Conservation (phyloP, 139 green algal genomes). For the Coccomyxa sp. region DNA sequence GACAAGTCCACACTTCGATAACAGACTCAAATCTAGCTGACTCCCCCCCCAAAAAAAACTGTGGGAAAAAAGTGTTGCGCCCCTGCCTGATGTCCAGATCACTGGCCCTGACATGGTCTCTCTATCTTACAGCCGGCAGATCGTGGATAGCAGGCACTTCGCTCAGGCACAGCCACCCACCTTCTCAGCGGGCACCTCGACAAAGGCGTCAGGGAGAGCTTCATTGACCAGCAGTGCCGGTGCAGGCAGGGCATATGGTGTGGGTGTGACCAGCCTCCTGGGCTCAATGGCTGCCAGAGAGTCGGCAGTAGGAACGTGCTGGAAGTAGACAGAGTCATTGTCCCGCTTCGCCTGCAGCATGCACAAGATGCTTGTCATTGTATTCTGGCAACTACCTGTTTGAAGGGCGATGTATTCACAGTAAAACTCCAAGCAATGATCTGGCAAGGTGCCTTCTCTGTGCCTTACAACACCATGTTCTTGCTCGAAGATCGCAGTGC, state of each 20-base stretch:
- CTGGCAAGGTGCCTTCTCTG: not conserved
- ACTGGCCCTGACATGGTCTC: not conserved
- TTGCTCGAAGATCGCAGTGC: not conserved
- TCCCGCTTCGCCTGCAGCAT: conserved; percentile 25
- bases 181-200: not conserved
- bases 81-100: not conserved
- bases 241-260: conserved; percentile 15
- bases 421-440: not conserved
- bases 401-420: not conserved
- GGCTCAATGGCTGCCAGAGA: conserved; percentile 4
- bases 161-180: not conserved
- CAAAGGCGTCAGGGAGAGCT: not conserved
- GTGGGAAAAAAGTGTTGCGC: not conserved
- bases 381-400: not conserved
- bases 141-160: not conserved
- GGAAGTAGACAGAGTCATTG: conserved; percentile 29
- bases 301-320: conserved; percentile 12
- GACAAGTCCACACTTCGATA: not conserved
- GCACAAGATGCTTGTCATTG: not conserved
- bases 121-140: not conserved
- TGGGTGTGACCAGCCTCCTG: conserved; percentile 9
- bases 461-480: not conserved
- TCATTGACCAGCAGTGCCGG: conserved; percentile 6
- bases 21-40: not conserved
- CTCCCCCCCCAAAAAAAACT: not conserved